phyloP scores from a whole-genome alignment of 768 basidiomycete species.

The Auriscalpium microsporum region DNA sequence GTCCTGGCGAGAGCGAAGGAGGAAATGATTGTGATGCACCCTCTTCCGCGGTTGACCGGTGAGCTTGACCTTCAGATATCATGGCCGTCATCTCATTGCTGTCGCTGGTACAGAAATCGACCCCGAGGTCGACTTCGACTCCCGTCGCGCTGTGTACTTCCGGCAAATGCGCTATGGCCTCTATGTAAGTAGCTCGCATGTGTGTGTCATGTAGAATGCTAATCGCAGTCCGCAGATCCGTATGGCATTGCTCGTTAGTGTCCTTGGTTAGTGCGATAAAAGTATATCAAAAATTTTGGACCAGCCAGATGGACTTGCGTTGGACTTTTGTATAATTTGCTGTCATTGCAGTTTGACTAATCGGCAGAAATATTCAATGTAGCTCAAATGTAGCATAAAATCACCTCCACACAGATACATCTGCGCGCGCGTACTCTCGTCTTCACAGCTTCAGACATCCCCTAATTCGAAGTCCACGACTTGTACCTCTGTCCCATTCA shows the following conservation, averaged over 20 bases:
- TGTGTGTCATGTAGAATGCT: background rate
- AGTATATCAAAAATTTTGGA: background rate
- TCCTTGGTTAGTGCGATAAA: constrained; percentile 17
- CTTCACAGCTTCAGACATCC: background rate
- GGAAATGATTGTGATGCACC: constrained; percentile 99
- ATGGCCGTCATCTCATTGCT: constrained; percentile 7
- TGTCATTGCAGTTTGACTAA: background rate
- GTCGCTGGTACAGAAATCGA: constrained; percentile 73
- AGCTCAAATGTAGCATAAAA: background rate
- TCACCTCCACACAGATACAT: background rate
- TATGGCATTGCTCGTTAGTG: constrained; percentile 45
- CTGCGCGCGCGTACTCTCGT: background rate
- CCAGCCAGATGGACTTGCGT: background rate
- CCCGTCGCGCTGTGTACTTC: constrained; percentile 91
- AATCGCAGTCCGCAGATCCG: constrained; percentile 29
- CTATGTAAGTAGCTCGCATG: constrained; percentile 57
- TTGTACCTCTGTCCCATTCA: constrained; percentile 24
- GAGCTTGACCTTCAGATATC: constrained; percentile 16
- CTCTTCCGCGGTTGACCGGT: constrained; percentile 90
- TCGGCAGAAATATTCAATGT: background rate
- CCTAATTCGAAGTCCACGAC: constrained; percentile 21
- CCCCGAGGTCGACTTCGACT: constrained; percentile 96
- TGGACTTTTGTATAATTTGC: background rate
- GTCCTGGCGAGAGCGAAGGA: constrained; percentile 89
- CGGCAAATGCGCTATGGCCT: constrained; percentile 98